Percentiles rank a stretch among this genome's conserved stretches.
Evolutionary conservation across 2,329 filamentous ascomycete species (phyloP).

Genomic region (Colletotrichum filicis): DNA sequence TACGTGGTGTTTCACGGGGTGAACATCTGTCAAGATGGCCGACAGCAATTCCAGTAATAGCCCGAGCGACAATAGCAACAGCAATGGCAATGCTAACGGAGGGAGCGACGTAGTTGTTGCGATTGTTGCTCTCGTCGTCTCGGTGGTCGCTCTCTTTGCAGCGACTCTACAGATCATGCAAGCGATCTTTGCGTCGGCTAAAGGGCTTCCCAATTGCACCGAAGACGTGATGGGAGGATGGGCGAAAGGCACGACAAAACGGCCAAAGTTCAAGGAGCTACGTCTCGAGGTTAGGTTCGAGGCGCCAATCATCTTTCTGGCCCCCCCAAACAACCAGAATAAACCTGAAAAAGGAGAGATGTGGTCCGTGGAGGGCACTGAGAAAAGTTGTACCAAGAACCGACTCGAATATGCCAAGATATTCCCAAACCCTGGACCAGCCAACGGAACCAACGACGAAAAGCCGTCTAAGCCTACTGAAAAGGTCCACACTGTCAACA

Average conservation of each 20-base stretch:
- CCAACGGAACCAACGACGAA: neutral
- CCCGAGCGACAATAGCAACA: neutral
- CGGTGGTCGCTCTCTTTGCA: conserved; percentile 7
- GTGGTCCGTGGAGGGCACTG: conserved; percentile 1
- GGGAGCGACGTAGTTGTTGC: neutral
- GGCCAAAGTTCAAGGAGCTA: neutral
- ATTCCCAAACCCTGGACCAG: neutral
- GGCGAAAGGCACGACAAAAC: neutral
- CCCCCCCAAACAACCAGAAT: neutral
- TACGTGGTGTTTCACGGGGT: neutral
- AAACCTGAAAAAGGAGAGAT: neutral
- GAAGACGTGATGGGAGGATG: conserved; percentile 22
- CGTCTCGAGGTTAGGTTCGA: conserved; percentile 20
- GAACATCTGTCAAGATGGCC: neutral
- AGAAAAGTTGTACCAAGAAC: neutral
- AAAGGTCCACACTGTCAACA: conserved; percentile 20
- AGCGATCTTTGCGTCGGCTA: conserved; percentile 15
- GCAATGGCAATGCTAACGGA: neutral
- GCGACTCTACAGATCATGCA: conserved; percentile 16
- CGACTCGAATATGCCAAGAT: neutral
- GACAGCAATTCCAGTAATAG: neutral
- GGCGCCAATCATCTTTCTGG: conserved; percentile 23
- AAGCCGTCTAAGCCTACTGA: neutral
- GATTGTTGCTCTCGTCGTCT: conserved; percentile 10
- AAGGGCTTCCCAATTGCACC: conserved; percentile 16